Percentiles rank a stretch among this genome's conserved stretches.
Evolutionary conservation across 2,329 filamentous ascomycete species (phyloP).

Genomic region (Trichoderma sp.): DNA sequence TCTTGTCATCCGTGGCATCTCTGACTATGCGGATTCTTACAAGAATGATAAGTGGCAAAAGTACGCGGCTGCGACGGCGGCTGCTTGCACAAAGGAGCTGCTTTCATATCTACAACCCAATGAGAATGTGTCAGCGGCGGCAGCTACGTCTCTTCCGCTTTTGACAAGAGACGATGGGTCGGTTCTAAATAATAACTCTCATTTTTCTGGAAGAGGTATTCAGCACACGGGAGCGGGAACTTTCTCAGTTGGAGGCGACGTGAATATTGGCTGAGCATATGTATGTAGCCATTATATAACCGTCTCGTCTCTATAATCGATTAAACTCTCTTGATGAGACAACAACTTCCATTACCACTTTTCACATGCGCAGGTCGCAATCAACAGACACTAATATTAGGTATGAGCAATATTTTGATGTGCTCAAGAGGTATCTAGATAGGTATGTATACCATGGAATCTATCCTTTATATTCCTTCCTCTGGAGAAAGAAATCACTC

Average conservation of each 20-base stretch:
- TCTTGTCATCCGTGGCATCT: conserved; percentile 27
- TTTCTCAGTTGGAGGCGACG: not conserved
- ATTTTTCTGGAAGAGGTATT: not conserved
- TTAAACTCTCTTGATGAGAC: too few species aligned
- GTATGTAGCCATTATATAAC: not conserved
- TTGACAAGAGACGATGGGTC: not conserved
- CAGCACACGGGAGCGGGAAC: not conserved
- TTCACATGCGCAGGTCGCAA: too few species aligned
- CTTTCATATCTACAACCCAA: not conserved
- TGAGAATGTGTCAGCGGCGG: not conserved
- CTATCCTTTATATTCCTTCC: not conserved
- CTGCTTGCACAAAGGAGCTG: conserved; percentile 24
- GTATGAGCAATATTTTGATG: too few species aligned
- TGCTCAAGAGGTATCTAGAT: not conserved
- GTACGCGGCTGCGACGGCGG: conserved; percentile 25
- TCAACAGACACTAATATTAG: too few species aligned
- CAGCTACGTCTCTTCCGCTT: not conserved
- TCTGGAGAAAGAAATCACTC: not conserved
- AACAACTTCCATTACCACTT: too few species aligned
- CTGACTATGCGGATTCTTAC: conserved; percentile 27
- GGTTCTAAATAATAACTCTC: not conserved
- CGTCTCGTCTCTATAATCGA: too few species aligned
- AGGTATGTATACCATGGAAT: not conserved
- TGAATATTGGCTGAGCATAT: not conserved
- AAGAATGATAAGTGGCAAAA: conserved; percentile 27